These are phyloP conservation scores for Akebia trifoliata DNA, from an alignment of 164 flowering plant species.

Conservation along the genomic window DNA sequence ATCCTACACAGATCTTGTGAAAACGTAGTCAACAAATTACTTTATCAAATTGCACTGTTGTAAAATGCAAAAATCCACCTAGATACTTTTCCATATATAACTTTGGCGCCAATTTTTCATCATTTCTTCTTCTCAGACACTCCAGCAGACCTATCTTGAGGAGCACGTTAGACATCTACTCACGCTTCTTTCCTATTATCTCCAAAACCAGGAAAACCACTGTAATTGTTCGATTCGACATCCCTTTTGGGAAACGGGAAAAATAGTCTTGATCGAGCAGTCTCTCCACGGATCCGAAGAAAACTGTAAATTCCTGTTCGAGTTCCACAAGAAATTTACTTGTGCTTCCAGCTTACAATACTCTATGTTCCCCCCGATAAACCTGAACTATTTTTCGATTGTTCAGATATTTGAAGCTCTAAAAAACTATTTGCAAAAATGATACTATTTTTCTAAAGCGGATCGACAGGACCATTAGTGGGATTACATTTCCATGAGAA, in stretches of 20 bases:
- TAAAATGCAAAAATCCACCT: no score
- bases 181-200: conserved; percentile 46
- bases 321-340: conserved; percentile 33
- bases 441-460: conserved; percentile 24
- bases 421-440: conserved; percentile 16
- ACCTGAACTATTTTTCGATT: conserved; percentile 26
- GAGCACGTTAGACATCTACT: no score
- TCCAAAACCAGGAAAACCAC: conserved; percentile 15
- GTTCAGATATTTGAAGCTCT: conserved; percentile 35
- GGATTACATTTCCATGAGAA: conserved; percentile 46
- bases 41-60: no score
- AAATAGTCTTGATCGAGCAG: conserved; percentile 65
- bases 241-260: conserved; percentile 53
- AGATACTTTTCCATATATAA: no score
- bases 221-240: conserved; percentile 35
- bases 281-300: conserved; percentile 60
- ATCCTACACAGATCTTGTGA: no score
- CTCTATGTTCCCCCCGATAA: conserved; percentile 40
- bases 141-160: no score
- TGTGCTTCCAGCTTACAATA: conserved; percentile 48
- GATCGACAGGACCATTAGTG: conserved; percentile 37
- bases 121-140: no score
- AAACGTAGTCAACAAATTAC: no score
- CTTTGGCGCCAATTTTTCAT: no score
- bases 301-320: conserved; percentile 29